Base-by-base conservation (phyloP, 2,329 filamentous ascomycete species). In the Hymenoscyphus fructigenus region DNA sequence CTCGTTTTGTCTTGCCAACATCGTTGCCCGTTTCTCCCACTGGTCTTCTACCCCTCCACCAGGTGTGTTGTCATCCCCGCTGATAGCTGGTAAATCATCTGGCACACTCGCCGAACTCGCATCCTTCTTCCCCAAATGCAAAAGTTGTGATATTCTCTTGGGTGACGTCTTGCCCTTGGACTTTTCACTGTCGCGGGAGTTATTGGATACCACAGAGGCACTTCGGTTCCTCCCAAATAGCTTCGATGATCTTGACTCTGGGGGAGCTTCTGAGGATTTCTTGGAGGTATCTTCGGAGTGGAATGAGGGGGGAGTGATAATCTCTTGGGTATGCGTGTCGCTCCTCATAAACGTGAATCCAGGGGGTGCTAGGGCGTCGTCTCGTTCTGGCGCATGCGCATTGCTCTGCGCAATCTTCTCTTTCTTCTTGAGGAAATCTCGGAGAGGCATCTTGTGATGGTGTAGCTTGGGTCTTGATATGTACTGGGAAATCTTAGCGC, bases 11-110 rank as follows among this genome's bases (percentile, higher is more conserved):
- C 85, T 85, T 36, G 92, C 94, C 69, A 98, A 81, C 66, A 96
- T 86, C n/a, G 93, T 97, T 32, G 95, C 95, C 66, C 94, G 85
- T 80, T 91, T 89, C 83, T 98, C 95, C 95, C 95, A 99, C 78
- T 90, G 85, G 65, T 87, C 86, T 81, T 96, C 91, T 66, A 76
- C 74, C 57, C 79, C 79, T 65, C 70, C 75, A 60, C 81, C 79
- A 53, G 80, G 79, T 70, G 82, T 81, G 64, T 79, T 75, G 69
- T 79, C 76, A 72, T 81, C 78, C 68, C 79, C 75, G 59, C 83
- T 79, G 64, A 97, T 92, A 67, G 89, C 88, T 26, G 93, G 93
- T 61, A 98, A 83, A 78, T 96, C 85, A 61, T 84, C 78, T 1
- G 95, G 94, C 44, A 98, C 85, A 76, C 91, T 89, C 28, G 88